Conservation (phyloP, 441 rosid species). For the Francoa sonchifolia region DNA sequence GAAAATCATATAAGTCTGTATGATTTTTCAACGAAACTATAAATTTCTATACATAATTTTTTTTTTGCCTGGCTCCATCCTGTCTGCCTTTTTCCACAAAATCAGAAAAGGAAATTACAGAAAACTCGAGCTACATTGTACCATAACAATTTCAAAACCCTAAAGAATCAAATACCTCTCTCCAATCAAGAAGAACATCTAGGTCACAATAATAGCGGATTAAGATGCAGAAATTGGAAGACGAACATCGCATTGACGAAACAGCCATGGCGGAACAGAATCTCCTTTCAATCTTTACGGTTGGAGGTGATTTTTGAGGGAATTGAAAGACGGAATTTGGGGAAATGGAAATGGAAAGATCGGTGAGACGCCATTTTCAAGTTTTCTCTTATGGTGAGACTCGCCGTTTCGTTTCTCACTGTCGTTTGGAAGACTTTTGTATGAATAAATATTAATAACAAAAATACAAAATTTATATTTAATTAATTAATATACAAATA, state of each 20-base stretch:
- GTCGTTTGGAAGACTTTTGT: too few relatives aligned
- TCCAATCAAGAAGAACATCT: too few relatives aligned
- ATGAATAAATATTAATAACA: too few relatives aligned
- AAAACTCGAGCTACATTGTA: constrained; percentile 12
- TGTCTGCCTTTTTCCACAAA: constrained; percentile 47
- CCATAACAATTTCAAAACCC: neutral
- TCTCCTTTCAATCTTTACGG: too few relatives aligned
- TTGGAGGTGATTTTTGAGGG: too few relatives aligned
- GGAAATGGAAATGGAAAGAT: constrained; percentile 12
- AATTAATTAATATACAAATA: too few relatives aligned
- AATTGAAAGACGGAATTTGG: too few relatives aligned
- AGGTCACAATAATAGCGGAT: too few relatives aligned
- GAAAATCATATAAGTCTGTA: constrained; percentile 3
- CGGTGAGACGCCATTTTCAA: constrained; percentile 39
- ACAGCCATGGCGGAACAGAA: neutral
- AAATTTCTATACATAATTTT: constrained; percentile 2
- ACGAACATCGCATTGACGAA: too few relatives aligned
- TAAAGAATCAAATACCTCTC: too few relatives aligned
- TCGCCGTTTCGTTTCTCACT: constrained; percentile 26
- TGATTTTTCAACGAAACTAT: constrained; percentile 9
- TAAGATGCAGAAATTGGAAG: too few relatives aligned
- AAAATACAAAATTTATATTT: too few relatives aligned
- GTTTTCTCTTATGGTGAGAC: constrained; percentile 13
- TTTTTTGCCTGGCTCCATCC: constrained; percentile 66
- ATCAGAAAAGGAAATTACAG: constrained; percentile 10